Conservation (phyloP, 202 grass and related monocot genomes). For the Cymbopogon flexuosus region DNA sequence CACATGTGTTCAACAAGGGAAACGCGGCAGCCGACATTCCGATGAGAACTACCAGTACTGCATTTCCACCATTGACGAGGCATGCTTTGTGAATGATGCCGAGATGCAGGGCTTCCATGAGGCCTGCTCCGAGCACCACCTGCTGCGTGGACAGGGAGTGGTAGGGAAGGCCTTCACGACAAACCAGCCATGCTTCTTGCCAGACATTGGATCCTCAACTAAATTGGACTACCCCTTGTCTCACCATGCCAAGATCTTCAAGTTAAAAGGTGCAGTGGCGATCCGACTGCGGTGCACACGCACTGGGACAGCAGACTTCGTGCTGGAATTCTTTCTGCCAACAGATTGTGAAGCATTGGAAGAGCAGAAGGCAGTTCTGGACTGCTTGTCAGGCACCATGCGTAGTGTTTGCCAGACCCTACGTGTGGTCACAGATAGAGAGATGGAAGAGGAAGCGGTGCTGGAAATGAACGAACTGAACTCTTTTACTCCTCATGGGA, state of each 20-base stretch:
- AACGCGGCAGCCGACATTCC: conserved; percentile 73
- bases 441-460: conserved; percentile 58
- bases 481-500: conserved; percentile 31
- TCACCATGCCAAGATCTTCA: conserved; percentile 84
- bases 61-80: conserved; percentile 62
- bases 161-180: conserved; percentile 66
- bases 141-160: conserved; percentile 63
- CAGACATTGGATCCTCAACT: conserved; percentile 59
- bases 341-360: conserved; percentile 44
- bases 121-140: conserved; percentile 86
- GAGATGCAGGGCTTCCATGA: conserved; percentile 57
- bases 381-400: conserved; percentile 72
- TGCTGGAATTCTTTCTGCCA: conserved; percentile 87
- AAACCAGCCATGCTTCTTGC: conserved; percentile 70
- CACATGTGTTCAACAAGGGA: conserved; percentile 75
- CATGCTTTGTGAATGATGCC: conserved; percentile 69
- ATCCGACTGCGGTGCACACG: conserved; percentile 67
- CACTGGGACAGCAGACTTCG: conserved; percentile 66
- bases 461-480: conserved; percentile 57
- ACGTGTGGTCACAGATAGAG: conserved; percentile 65
- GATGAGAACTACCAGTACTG: conserved; percentile 79
- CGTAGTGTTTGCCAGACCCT: conserved; percentile 69
- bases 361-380: conserved; percentile 72
- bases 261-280: conserved; percentile 73
- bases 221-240: conserved; percentile 69